These are phyloP conservation scores for Stygiomarasmius scandens DNA, from an alignment of 1,284 basidiomycete species.

Conservation along the genomic window DNA sequence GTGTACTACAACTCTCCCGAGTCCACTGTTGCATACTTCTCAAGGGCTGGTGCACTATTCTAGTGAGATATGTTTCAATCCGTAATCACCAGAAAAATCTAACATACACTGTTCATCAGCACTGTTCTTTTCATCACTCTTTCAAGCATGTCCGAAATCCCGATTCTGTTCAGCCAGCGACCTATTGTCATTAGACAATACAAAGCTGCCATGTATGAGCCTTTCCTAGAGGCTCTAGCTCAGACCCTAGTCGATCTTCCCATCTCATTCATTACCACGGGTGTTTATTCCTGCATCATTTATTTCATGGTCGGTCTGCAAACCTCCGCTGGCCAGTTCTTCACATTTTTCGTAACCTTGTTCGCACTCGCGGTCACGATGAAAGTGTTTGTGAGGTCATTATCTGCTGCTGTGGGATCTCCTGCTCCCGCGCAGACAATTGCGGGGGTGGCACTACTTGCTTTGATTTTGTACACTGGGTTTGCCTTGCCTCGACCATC, in stretches of 20 bases:
- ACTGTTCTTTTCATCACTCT: conserved; percentile 33
- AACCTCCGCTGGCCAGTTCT: conserved; percentile 56
- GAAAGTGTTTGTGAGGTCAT: conserved; percentile 55
- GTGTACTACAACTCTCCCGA: conserved; percentile 62
- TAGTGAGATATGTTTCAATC: conserved; percentile 36
- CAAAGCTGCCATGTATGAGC: conserved; percentile 64
- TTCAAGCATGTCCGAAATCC: conserved; percentile 66
- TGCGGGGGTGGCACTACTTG: conserved; percentile 55
- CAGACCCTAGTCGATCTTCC: conserved; percentile 74
- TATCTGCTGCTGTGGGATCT: conserved; percentile 51
- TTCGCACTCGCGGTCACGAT: conserved; percentile 46
- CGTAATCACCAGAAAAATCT: neutral
- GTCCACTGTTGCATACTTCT: conserved; percentile 65
- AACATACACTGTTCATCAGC: conserved; percentile 14
- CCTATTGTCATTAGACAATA: conserved; percentile 68
- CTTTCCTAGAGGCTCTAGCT: conserved; percentile 67
- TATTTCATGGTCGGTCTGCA: conserved; percentile 70
- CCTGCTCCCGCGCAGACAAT: conserved; percentile 59
- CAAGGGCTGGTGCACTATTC: conserved; percentile 67
- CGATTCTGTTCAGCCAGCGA: conserved; percentile 70
- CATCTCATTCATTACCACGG: conserved; percentile 54
- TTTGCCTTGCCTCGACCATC: conserved; percentile 40
- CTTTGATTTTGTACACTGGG: conserved; percentile 42
- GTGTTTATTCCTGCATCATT: conserved; percentile 56
- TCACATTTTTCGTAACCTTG: conserved; percentile 53